Evolutionary conservation across 169 alveolate species (phyloP), one percentile per base, ranked within the genome.

Genomic region (Fabrea salina): DNA sequence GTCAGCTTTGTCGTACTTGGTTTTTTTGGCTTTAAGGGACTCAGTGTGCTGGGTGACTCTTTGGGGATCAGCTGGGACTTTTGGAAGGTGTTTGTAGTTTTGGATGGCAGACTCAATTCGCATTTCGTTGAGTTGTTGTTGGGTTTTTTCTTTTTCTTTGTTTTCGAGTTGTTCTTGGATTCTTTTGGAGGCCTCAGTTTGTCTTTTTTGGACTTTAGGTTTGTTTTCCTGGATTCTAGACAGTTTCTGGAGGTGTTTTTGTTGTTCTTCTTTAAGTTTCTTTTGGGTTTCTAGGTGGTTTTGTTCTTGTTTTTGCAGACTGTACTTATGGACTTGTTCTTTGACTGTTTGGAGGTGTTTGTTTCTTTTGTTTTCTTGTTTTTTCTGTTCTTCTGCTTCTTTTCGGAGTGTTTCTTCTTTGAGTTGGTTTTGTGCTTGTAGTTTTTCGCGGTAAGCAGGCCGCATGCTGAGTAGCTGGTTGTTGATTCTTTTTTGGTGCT

Each of bases 1-100:
- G 47, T 89, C 90, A 64, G 85, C 89, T 71, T 86, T 78, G 75
- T 85, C 86, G 32, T 87, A 56, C 40, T 84, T 71, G 33, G 83
- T 94, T 70, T 89, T 80, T 82, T 92, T 94, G 43, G 93, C 96
- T 47, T 80, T 81, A 79, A 89, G 93, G 37, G 84, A 72, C 16
- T 68, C 57, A 16, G 92, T 88, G 32, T 72, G 35, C 70, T 88
- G 61, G 57, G 87, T 86, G 35, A 89, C 81, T 80, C 96, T 88
- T 49, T 89, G 88, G 54, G 74, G 51, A 70, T 92, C 96, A 16
- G 81, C 71, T 66, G 88, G 93, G 3, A 90, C 93, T 78, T 90
- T 75, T 32, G 96, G 96, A 47, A 93, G 74, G 57, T 75, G 78
- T 76, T 85, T 37, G 68, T 89, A 90, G 43, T 85, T 83, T 72